Percentiles rank a stretch among this genome's conserved stretches.
These are phyloP conservation scores for Cinchona pubescens DNA, from an alignment of 257 asterid genomes.

Conservation along the genomic window DNA sequence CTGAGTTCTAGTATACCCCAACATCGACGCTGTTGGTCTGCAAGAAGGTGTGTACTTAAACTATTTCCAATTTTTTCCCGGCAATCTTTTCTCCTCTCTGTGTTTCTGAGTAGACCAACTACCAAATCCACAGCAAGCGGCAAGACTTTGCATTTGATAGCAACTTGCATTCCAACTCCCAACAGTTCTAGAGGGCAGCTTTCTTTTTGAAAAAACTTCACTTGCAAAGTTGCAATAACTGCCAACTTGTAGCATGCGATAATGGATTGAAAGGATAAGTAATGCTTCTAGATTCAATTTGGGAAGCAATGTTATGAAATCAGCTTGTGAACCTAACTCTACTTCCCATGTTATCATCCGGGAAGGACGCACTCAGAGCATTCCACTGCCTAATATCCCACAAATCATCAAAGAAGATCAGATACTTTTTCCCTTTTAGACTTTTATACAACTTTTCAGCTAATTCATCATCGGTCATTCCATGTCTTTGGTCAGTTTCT, in stretches of 20 bases:
- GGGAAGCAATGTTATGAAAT: neutral
- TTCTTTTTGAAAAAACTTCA: neutral
- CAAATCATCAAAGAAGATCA: constrained; percentile 11
- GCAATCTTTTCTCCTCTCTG: neutral
- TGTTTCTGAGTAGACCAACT: neutral
- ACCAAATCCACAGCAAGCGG: neutral
- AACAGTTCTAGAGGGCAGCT: neutral
- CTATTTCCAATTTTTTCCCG: neutral
- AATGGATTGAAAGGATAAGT: neutral
- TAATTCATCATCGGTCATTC: neutral
- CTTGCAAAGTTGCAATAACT: neutral
- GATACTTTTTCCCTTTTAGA: constrained; percentile 8
- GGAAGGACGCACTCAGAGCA: neutral
- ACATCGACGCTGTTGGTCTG: neutral
- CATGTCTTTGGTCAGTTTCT: too few species aligned
- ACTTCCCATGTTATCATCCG: constrained; percentile 2
- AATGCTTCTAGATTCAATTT: neutral
- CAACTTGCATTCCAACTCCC: neutral
- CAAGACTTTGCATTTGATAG: neutral
- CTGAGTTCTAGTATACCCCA: constrained; percentile 9
- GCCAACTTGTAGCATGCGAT: neutral
- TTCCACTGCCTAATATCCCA: neutral
- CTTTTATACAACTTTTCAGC: neutral
- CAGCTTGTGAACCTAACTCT: constrained; percentile 2
- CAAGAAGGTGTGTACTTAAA: neutral